These are phyloP conservation scores for Babesia bovis DNA, from an alignment of 169 alveolate genomes.

Conservation along the genomic window DNA sequence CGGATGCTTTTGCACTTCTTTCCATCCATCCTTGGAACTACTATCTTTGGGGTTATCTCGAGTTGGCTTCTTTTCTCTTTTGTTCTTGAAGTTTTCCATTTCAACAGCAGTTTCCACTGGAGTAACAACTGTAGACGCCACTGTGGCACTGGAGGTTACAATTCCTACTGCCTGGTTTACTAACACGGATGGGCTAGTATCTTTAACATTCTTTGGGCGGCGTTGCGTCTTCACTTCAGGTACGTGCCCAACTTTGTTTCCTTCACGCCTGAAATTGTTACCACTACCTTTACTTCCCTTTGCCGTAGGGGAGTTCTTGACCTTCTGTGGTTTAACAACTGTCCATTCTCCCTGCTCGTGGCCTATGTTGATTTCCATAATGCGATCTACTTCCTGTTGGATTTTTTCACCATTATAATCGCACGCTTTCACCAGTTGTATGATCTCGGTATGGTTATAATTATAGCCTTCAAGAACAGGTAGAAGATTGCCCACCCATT, in stretches of 20 bases:
- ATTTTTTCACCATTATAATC: constrained; percentile 68
- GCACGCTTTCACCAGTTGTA: constrained; percentile 53
- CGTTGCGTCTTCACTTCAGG: constrained; percentile 17
- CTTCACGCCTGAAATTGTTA: not conserved
- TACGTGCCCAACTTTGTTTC: not conserved
- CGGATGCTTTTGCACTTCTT: constrained; percentile 3
- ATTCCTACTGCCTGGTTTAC: not conserved
- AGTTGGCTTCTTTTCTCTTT: not conserved
- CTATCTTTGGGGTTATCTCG: not conserved
- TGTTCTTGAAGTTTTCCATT: constrained; percentile 13
- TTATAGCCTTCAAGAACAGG: constrained; percentile 66
- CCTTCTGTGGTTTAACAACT: constrained; percentile 37
- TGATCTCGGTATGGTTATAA: constrained; percentile 53
- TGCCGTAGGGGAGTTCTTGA: not conserved
- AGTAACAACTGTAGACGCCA: not conserved
- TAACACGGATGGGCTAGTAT: not conserved
- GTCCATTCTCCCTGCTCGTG: constrained; percentile 73
- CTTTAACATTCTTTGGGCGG: constrained; percentile 12
- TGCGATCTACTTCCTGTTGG: constrained; percentile 61
- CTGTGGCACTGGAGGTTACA: constrained; percentile 2
- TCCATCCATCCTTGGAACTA: not conserved
- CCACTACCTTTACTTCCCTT: constrained; percentile 8
- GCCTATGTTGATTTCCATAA: constrained; percentile 60
- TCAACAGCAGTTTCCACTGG: constrained; percentile 8
- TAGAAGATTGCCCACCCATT: constrained; percentile 59